Conservation (phyloP, 1,139 yeast genomes). For the Suhomyces taliae region DNA sequence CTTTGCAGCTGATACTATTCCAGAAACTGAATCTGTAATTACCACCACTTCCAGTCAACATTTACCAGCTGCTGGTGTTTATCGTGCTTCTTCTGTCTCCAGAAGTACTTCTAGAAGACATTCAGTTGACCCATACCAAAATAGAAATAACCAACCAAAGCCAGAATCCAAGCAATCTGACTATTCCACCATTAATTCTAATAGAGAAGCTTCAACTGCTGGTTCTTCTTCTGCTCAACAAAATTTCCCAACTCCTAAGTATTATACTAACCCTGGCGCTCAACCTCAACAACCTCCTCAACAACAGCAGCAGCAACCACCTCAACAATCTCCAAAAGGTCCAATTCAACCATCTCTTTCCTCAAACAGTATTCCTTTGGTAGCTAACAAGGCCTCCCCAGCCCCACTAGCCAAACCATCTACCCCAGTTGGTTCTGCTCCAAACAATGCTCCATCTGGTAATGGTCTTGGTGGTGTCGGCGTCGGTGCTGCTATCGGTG, state of each 20-base stretch:
- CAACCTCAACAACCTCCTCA: not conserved
- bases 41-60: conserved; percentile 17
- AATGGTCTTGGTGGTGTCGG: no score
- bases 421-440: not conserved
- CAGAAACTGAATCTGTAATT: conserved; percentile 35
- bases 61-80: conserved; percentile 9
- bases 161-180: conserved; percentile 3
- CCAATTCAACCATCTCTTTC: conserved; percentile 5
- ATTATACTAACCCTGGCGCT: conserved; percentile 13
- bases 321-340: not conserved
- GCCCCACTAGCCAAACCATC: not conserved
- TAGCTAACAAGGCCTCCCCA: conserved; percentile 1
- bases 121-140: conserved; percentile 1
- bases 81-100: conserved; percentile 6
- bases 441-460: not conserved
- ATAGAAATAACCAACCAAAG: conserved; percentile 1
- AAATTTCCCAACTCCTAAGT: conserved; percentile 12
- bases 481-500: no score
- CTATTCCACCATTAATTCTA: not conserved
- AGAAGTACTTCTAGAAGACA: conserved; percentile 14
- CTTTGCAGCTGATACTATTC: conserved; percentile 24
- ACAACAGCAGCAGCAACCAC: not conserved
- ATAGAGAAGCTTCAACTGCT: not conserved
- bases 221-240: conserved; percentile 3
- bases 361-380: not conserved